A percentile compares a stretch with the other conserved stretches of the same genome.
phyloP scores from a whole-genome alignment of 1,284 basidiomycete species.

The Hypsizygus ulmarius region DNA sequence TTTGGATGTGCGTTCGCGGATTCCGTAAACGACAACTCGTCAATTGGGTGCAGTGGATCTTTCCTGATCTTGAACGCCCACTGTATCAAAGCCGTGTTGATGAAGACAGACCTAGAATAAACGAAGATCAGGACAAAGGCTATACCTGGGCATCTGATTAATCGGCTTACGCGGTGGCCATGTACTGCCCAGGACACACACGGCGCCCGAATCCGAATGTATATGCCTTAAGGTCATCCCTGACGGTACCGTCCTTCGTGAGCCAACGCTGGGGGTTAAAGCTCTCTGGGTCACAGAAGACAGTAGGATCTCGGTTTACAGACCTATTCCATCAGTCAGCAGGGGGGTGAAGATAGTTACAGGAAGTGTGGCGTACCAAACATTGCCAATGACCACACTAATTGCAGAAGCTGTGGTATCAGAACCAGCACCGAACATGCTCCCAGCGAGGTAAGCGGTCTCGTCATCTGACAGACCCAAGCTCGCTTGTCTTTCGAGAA shows the following conservation, averaged over 20 bases:
- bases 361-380: constrained; percentile 41
- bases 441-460: constrained; percentile 57
- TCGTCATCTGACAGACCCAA: constrained; percentile 52
- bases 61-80: constrained; percentile 56
- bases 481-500: constrained; percentile 51
- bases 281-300: constrained; percentile 55
- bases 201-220: constrained; percentile 62
- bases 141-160: not conserved
- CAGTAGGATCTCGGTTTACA: constrained; percentile 51
- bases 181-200: constrained; percentile 59
- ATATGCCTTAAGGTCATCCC: constrained; percentile 48
- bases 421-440: constrained; percentile 63
- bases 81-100: constrained; percentile 56
- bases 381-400: constrained; percentile 55
- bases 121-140: not conserved
- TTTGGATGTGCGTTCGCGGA: constrained; percentile 55
- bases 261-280: constrained; percentile 63
- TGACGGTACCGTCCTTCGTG: constrained; percentile 43
- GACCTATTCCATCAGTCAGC: constrained; percentile 32
- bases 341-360: not conserved
- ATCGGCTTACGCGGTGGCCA: constrained; percentile 47
- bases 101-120: constrained; percentile 48
- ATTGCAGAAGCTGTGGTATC: constrained; percentile 64
- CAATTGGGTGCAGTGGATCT: constrained; percentile 50
- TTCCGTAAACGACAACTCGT: constrained; percentile 55